Base-by-base conservation (phyloP, 305 asterid species). In the Fraxinus greggii region DNA sequence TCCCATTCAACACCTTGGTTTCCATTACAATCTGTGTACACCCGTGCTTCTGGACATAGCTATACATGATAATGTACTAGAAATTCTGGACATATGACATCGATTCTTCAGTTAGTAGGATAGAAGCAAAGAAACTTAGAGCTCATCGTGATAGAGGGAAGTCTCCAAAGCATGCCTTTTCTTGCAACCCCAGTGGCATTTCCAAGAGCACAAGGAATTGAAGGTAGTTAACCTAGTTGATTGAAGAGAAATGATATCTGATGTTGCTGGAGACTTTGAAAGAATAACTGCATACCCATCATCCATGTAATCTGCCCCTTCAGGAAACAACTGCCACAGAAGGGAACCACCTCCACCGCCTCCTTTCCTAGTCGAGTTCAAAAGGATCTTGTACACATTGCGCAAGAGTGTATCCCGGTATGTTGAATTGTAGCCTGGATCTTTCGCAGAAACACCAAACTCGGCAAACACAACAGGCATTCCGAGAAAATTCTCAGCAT, bases 231-330 rank as follows among this genome's bases (percentile, higher is more conserved):
- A 77, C 85, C 94, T 92, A 51, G 79, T 91, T 7, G 99, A 93
- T 12, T 93, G 98, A 79, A 86, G 87, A 67, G 97, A 86, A 32
- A 95, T 86, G 75, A 92, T 86, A 26, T 88, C 85, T 0, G 94
- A 82, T 1, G 91, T 88, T 0, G 97, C 91, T 32, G 88, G 88
- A 6, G 90, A 88, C 84, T 90, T 92, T 13, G 98, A 83, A 19
- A 95, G 97, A 83, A 95, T 95, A 38, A 95, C 31, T 56, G 97
- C 97, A 65, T 93, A 94, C 15, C 99, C 99, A 65, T 93, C 98
- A 59, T 95, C 99, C 99, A 94, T 93, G 86, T 92, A 92, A 0
- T 92, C 97, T 40, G 97, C 92, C 28, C 95, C 97, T 63, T 93
- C 92, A 0, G 98, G 98, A 84, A 95, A 95, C 65, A 95, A 81